phyloP scores from a whole-genome alignment of 345 rosid species.

The Rhodomyrtus tomentosa region DNA sequence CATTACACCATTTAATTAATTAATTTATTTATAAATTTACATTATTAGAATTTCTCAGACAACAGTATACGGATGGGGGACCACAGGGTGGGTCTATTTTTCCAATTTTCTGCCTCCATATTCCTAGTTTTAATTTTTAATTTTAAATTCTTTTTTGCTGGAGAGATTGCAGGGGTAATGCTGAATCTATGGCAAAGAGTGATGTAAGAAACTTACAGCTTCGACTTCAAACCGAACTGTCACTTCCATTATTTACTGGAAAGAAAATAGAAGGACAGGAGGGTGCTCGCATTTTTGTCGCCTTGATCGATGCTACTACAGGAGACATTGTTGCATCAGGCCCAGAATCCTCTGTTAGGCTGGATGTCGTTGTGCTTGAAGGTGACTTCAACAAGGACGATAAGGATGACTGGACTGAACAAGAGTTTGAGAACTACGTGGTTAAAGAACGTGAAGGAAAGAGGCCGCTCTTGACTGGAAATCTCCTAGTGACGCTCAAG shows the following conservation, averaged over 20 bases:
- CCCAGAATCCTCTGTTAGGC: conserved; percentile 16
- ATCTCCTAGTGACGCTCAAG: neutral
- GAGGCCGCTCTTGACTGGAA: neutral
- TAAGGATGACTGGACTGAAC: rapidly evolving
- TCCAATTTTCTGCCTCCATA: too few relatives aligned
- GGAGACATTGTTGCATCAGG: conserved; percentile 16
- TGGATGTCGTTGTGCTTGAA: neutral
- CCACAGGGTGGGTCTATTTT: too few relatives aligned
- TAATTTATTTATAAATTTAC: too few relatives aligned
- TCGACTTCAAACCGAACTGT: conserved; percentile 7
- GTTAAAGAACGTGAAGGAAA: neutral
- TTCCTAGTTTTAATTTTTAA: too few relatives aligned
- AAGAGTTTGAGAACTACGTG: neutral
- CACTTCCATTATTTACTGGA: neutral
- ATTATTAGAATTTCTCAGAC: neutral
- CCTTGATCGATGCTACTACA: conserved; percentile 17
- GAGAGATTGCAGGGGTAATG: neutral
- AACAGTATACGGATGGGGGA: neutral
- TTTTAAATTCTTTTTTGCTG: neutral
- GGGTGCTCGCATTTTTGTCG: conserved; percentile 12
- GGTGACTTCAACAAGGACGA: neutral
- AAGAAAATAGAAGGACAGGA: conserved; percentile 25
- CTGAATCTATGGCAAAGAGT: conserved; percentile 5
- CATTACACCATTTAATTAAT: rapidly evolving
- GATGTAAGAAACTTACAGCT: conserved; percentile 23